Percentiles rank a stretch among this genome's conserved stretches.
These are phyloP conservation scores for Magnusiomyces fungicola DNA, from an alignment of 1,139 yeast species.

Conservation along the genomic window DNA sequence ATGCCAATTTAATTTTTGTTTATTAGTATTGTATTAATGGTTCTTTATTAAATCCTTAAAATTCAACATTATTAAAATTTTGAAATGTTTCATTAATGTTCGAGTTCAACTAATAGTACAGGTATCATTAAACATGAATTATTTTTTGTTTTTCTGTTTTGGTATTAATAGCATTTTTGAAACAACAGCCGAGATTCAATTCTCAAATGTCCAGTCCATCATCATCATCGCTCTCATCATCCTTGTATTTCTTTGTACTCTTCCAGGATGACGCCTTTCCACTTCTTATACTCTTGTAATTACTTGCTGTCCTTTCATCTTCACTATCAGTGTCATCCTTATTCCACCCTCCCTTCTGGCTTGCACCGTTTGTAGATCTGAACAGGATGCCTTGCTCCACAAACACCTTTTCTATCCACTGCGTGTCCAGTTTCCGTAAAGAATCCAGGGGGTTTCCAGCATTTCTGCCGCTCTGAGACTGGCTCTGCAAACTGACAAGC, in stretches of 20 bases:
- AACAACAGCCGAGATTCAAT: too few relatives aligned
- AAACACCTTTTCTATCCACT: conserved; percentile 1
- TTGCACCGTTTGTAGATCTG: not conserved
- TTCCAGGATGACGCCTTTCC: not conserved
- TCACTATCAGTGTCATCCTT: not conserved
- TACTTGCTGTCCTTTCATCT: not conserved
- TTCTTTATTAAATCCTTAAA: too few relatives aligned
- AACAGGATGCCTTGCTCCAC: not conserved
- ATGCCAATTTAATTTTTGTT: too few relatives aligned
- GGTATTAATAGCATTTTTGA: too few relatives aligned
- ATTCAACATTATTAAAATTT: too few relatives aligned
- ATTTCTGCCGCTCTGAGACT: not conserved
- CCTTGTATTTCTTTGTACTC: not conserved
- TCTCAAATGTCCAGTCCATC: not conserved
- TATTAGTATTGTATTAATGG: too few relatives aligned
- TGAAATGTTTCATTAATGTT: too few relatives aligned
- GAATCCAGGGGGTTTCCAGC: not conserved
- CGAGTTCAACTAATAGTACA: too few relatives aligned
- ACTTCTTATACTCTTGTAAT: not conserved
- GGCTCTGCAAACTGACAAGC: not conserved
- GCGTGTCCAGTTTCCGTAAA: not conserved
- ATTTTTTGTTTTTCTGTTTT: too few relatives aligned
- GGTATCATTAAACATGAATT: too few relatives aligned
- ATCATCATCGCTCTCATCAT: conserved; percentile 5
- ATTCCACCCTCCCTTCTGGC: not conserved